These are phyloP conservation scores for Phallus indusiatus DNA, from an alignment of 768 basidiomycete species.

Conservation along the genomic window DNA sequence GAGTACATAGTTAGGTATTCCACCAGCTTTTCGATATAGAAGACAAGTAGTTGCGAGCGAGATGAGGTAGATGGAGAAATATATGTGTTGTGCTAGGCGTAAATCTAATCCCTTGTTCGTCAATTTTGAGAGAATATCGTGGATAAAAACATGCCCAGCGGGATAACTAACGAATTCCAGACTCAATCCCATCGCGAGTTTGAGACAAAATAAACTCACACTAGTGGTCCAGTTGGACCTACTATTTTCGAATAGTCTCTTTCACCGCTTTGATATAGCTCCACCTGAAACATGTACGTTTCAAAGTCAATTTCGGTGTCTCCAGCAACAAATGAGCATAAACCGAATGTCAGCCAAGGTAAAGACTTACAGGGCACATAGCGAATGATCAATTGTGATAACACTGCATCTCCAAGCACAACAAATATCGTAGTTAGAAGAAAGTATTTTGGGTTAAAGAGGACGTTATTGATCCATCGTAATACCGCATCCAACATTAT, in stretches of 20 bases:
- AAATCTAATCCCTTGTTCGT: constrained; percentile 56
- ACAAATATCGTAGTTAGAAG: constrained; percentile 56
- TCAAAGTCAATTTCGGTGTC: constrained; percentile 99
- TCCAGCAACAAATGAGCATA: constrained; percentile 4
- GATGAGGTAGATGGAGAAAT: constrained; percentile 60
- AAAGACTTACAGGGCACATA: constrained; percentile 69
- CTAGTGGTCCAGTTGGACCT: constrained; percentile 89
- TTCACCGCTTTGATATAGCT: constrained; percentile 71
- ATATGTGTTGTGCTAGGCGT: constrained; percentile 64
- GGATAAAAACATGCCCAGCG: constrained; percentile 84
- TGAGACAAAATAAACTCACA: constrained; percentile 42
- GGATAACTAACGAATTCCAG: constrained; percentile 59
- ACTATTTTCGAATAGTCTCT: constrained; percentile 70
- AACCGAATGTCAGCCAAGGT: not conserved
- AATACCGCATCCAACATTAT: not conserved
- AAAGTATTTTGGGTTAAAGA: constrained; percentile 53
- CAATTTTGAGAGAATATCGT: constrained; percentile 55
- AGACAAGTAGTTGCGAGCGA: constrained; percentile 55
- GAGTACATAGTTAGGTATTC: constrained; percentile 62
- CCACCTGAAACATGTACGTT: constrained; percentile 88
- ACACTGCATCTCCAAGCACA: constrained; percentile 62
- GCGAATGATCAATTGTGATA: constrained; percentile 73
- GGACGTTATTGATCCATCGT: constrained; percentile 18
- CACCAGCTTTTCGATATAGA: constrained; percentile 56
- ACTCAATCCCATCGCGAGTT: not conserved